A percentile compares a stretch with the other conserved stretches of the same genome.
Conservation (phyloP, 768 basidiomycete genomes). For the Naganishia vishniacii region DNA sequence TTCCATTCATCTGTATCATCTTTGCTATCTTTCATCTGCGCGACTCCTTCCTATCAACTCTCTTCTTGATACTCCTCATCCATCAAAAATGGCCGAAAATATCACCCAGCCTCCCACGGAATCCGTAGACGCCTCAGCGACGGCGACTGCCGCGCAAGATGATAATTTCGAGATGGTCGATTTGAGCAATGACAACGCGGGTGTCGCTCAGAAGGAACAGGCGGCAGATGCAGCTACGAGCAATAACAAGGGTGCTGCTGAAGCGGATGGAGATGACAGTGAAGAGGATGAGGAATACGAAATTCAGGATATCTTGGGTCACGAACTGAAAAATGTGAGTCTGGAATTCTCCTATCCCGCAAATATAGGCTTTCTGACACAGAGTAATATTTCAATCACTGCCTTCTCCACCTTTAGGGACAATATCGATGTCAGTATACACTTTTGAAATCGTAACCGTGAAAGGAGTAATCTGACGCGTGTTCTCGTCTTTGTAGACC, state of each 20-base stretch:
- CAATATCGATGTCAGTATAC: slow-evolving; percentile 33
- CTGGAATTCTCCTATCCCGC: neutral
- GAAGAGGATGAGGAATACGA: slow-evolving; percentile 38
- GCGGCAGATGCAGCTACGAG: neutral
- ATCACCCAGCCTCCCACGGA: neutral
- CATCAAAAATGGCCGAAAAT: too few relatives aligned
- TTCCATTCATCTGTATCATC: too few relatives aligned
- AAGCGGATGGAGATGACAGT: slow-evolving; percentile 22
- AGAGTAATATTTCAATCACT: too few relatives aligned
- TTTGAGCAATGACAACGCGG: neutral
- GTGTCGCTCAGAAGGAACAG: neutral
- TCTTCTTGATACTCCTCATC: too few relatives aligned
- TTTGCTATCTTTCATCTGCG: too few relatives aligned
- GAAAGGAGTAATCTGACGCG: neutral
- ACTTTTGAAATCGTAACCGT: neutral
- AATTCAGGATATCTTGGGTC: slow-evolving; percentile 36
- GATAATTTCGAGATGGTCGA: neutral
- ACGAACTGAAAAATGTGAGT: slow-evolving; percentile 28
- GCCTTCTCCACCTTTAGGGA: slow-evolving; percentile 4
- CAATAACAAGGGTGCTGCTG: neutral
- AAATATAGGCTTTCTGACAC: neutral
- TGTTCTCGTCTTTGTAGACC: slow-evolving; percentile 27
- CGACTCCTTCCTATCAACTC: too few relatives aligned
- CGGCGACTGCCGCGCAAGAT: neutral
- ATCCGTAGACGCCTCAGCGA: neutral